Base-by-base conservation (phyloP, 352 stramenopile species). In the Globisporangium sylvaticum region DNA sequence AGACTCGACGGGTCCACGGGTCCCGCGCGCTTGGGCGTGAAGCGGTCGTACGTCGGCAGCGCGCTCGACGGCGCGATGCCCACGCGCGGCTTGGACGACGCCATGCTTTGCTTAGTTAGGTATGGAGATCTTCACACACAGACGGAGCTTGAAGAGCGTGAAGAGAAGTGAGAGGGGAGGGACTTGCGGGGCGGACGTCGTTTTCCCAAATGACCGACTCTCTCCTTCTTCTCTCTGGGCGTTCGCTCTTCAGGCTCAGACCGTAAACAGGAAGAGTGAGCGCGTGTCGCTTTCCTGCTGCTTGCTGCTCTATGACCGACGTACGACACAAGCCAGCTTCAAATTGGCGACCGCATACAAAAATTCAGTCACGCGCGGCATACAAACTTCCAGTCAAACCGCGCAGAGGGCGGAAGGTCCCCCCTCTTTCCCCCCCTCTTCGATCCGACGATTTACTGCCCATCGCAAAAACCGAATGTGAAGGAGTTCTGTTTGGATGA, bases 11-110 rank as follows among this genome's bases (percentile, higher is more conserved):
- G 62, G 64, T 95, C 80, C 60, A 93, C 78, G 32, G 81, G 83
- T 32, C 67, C 66, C 48, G 78, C 77, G 39, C 74, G 77, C 55
- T 84, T 74, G 31, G 83, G 76, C 75, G 89, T 81, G 77, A 96
- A 96, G 20, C 81, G 82, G 58, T 91, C 81, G 73, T 95, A 89
- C 32, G 85, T 80, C 59, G 88, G 88, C 75, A 96, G 69, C 62
- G 77, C 80, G 62, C 82, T 89, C 67, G 88, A 87, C 31, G 80
- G 67, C 58, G 75, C 79, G 59, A 91, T 76, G 61, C 80, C 82
- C 58, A 90, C 78, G 67, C 81, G 83, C 57, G 77, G 61, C 66
- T 86, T 85, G 32, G 37, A 57, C 54, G 56, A 25, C n/a, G 62
- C 60, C 29, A 72, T 62, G 56, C 55, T 64, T 48, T 48, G 39